Conservation (phyloP, 306 rosid species). For the Gastrolobium villosum region DNA sequence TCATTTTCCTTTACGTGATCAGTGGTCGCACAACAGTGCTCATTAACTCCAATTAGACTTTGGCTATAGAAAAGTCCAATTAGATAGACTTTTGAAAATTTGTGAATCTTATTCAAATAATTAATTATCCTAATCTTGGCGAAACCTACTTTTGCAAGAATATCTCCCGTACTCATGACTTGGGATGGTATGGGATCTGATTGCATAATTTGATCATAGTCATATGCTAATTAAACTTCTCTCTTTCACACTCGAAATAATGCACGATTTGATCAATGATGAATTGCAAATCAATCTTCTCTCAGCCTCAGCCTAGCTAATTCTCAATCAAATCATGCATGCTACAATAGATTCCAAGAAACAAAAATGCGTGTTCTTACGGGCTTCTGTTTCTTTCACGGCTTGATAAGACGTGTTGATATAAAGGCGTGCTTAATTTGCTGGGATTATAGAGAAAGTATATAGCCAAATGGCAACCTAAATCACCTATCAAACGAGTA, state of each 20-base stretch:
- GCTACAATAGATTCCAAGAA: slow-evolving; percentile 54
- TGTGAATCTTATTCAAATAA: background rate
- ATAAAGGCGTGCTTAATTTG: slow-evolving; percentile 38
- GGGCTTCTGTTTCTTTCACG: background rate
- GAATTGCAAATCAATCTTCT: slow-evolving; percentile 22
- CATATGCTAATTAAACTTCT: slow-evolving; percentile 23
- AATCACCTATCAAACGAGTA: slow-evolving; percentile 16
- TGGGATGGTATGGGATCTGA: slow-evolving; percentile 14
- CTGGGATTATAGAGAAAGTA: background rate
- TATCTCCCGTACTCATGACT: background rate
- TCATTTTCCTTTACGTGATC: slow-evolving; percentile 21
- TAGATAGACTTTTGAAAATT: background rate
- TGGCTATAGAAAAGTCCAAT: slow-evolving; percentile 32
- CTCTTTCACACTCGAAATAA: slow-evolving; percentile 15
- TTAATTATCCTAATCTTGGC: background rate
- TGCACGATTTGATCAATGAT: background rate
- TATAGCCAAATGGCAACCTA: slow-evolving; percentile 18
- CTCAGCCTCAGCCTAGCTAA: background rate
- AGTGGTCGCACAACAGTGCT: background rate
- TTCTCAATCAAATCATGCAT: slow-evolving; percentile 39
- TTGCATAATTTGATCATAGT: slow-evolving; percentile 17
- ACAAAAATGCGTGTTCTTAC: background rate
- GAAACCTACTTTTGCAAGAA: too few species aligned
- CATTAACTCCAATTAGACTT: slow-evolving; percentile 25
- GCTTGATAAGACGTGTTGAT: slow-evolving; percentile 46